These are phyloP conservation scores for Pyricularia grisea DNA, from an alignment of 2,329 filamentous ascomycete genomes.

Conservation along the genomic window DNA sequence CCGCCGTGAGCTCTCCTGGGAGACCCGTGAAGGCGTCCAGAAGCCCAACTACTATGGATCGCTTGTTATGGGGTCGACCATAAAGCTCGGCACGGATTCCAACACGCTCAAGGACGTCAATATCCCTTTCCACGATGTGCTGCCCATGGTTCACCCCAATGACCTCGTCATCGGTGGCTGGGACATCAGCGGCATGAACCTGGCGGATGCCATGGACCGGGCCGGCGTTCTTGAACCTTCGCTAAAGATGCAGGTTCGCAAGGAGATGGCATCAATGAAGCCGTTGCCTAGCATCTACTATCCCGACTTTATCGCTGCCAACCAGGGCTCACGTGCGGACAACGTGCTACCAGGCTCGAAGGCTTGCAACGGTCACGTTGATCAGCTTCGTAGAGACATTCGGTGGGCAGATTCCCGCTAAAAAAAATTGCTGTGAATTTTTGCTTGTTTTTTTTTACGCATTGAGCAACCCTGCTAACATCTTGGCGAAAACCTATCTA, in stretches of 20 bases:
- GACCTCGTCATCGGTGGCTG: slow-evolving; percentile 92
- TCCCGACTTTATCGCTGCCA: slow-evolving; percentile 97
- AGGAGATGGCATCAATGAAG: slow-evolving; percentile 84
- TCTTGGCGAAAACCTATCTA: background rate
- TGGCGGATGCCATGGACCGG: slow-evolving; percentile 90
- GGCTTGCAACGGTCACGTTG: slow-evolving; percentile 79
- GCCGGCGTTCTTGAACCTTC: slow-evolving; percentile 92
- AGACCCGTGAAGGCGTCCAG: slow-evolving; percentile 81
- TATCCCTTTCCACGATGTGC: slow-evolving; percentile 86
- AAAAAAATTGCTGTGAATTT: background rate
- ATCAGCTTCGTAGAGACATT: slow-evolving; percentile 88
- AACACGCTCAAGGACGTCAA: slow-evolving; percentile 85
- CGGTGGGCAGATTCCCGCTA: slow-evolving; percentile 39
- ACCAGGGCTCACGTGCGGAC: slow-evolving; percentile 94
- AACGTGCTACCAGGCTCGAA: slow-evolving; percentile 78
- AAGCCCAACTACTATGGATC: slow-evolving; percentile 97
- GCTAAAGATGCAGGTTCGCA: slow-evolving; percentile 79
- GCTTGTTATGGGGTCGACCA: slow-evolving; percentile 90
- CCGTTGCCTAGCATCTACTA: slow-evolving; percentile 96
- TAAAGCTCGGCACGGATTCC: slow-evolving; percentile 87
- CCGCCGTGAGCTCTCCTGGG: slow-evolving; percentile 76
- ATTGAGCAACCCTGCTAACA: background rate
- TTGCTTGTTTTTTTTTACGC: background rate
- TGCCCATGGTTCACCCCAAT: slow-evolving; percentile 96
- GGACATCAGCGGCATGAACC: slow-evolving; percentile 90